Evolutionary conservation across 371 early-diverging fungal genomes (phyloP), one percentile per base, ranked within the genome.

Genomic region (Entomophthora muscae): DNA sequence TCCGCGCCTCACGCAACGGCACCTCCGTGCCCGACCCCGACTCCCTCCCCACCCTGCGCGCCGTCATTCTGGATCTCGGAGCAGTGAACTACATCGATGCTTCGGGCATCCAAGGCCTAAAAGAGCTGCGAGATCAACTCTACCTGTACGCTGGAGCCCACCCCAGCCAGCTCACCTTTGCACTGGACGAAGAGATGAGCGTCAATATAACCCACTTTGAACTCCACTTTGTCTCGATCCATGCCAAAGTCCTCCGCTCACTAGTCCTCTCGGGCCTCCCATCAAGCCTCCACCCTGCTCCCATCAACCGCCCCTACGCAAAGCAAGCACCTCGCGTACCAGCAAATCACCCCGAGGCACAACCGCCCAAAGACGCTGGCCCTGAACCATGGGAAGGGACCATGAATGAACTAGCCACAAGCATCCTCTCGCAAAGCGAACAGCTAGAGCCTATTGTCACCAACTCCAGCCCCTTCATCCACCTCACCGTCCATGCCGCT

Each of bases 81-180:
- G n/a, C n/a, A n/a, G n/a, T n/a, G n/a, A n/a, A n/a, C 61, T 72
- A 76, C 32, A 77, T 91, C 66, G 93, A 93, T 65, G 78, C 81
- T 29, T 84, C 90, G 0, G 91, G 88, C 30, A 69, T 85, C 60
- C 89, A 89, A 65, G 76, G 78, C 17, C 75, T 90, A 0, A 67
- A 80, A 5, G 86, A 85, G 26, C 64, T 83, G 31, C 74, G 76
- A 26, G 71, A 71, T 29, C 73, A 79, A 56, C 69, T 79, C 24
- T 74, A 68, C 63, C 72, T 76, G 33, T 80, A 78, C 63, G 75
- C 82, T 2, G 79, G 70, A 21, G 64, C 61, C 31, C 71, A 69
- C 1, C 57, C 57, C 7, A 57, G 57, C 22, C 57, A 57, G 31
- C 3, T 10, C n/a, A 26, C 21, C n/a, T n/a, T 53, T 53, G 54